Evolutionary conservation across 345 rosid species (phyloP).

Genomic region (Rhodamnia rubescens): DNA sequence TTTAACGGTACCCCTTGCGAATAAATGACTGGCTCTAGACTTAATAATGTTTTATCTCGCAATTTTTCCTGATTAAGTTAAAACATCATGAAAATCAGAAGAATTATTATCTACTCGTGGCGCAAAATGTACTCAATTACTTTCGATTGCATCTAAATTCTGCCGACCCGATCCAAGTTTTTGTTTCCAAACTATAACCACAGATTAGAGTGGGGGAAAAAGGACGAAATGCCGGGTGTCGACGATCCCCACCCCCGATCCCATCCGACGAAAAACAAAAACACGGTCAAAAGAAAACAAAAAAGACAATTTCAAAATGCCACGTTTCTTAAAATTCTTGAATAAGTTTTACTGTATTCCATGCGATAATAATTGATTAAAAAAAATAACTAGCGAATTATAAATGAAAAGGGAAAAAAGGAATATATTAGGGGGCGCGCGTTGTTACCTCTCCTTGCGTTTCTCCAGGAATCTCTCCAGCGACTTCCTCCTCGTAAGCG

Average conservation of each 20-base stretch:
- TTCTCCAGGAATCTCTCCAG: slow-evolving; percentile 81
- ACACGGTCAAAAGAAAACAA: neutral
- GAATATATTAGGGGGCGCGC: neutral
- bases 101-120: neutral
- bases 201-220: too few species aligned
- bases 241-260: neutral
- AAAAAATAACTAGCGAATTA: neutral
- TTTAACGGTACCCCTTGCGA: too few species aligned
- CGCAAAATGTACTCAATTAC: too few species aligned
- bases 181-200: neutral
- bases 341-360: neutral
- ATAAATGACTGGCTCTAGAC: neutral
- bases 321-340: neutral
- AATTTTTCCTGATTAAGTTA: neutral
- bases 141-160: neutral
- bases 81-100: neutral
- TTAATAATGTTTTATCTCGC: neutral
- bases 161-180: neutral
- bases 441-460: slow-evolving; percentile 74
- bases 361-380: too few species aligned
- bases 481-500: slow-evolving; percentile 60
- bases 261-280: neutral
- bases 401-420: neutral
- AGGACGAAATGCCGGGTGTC: neutral
- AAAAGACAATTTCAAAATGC: neutral